Conservation (phyloP, 805 yeast species). For the Candida khao-thaluensis region DNA sequence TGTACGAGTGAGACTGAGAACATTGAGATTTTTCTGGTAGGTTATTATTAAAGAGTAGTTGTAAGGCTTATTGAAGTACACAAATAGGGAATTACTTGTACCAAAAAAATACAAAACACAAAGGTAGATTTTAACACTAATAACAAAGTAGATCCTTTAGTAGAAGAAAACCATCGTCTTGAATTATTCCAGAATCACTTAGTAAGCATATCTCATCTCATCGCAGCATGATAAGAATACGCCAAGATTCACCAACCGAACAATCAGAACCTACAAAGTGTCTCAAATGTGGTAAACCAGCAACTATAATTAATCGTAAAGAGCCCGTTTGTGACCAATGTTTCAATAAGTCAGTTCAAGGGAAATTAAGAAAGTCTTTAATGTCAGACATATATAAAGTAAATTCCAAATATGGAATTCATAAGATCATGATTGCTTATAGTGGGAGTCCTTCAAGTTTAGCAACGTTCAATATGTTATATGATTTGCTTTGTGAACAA, state of each 20-base stretch:
- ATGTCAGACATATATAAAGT: conserved; percentile 70
- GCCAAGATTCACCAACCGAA: no score
- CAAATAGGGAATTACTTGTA: no score
- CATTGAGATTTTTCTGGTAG: no score
- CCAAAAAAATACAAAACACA: no score
- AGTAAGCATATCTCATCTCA: conserved; percentile 11
- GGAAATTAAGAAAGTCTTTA: conserved; percentile 82
- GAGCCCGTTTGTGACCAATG: conserved; percentile 68
- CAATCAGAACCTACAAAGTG: no score
- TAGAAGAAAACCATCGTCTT: no score
- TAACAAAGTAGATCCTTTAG: no score
- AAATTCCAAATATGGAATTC: conserved; percentile 33
- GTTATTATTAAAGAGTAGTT: no score
- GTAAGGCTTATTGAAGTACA: no score
- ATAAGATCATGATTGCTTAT: conserved; percentile 56
- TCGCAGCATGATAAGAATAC: conserved; percentile 5
- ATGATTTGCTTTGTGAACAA: conserved; percentile 64
- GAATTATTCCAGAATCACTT: no score
- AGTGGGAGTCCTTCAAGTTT: conserved; percentile 70
- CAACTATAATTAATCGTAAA: conserved; percentile 53
- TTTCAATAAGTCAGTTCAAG: conserved; percentile 67
- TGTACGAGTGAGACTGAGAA: no score
- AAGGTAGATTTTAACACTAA: no score
- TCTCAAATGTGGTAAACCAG: conserved; percentile 50
- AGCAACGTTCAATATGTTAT: conserved; percentile 64